Conservation (phyloP, 495 filamentous ascomycete species). For the Penicillium mononematosum region DNA sequence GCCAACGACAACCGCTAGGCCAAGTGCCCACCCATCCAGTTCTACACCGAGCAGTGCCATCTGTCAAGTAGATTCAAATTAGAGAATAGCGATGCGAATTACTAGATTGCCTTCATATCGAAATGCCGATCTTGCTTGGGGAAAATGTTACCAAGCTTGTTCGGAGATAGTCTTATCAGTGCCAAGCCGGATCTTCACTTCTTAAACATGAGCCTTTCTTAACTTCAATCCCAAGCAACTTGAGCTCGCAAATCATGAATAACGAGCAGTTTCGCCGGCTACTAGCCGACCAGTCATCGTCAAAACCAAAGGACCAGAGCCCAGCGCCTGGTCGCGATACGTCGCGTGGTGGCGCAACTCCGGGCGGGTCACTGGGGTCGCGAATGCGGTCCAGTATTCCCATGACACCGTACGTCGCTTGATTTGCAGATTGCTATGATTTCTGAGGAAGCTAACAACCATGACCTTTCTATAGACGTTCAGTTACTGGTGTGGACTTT, state of each 20-base stretch:
- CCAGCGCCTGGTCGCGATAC: constrained; percentile 20
- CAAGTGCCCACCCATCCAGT: neutral
- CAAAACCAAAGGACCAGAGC: constrained; percentile 20
- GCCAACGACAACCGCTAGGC: no score
- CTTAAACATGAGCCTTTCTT: constrained; percentile 3
- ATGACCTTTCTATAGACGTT: constrained; percentile 54
- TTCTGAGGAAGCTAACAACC: constrained; percentile 20
- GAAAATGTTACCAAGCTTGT: no score
- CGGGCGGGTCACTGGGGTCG: constrained; percentile 43
- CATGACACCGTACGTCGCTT: constrained; percentile 71
- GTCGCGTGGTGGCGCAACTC: constrained; percentile 23
- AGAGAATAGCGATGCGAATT: no score
- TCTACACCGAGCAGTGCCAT: no score
- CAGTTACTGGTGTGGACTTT: constrained; percentile 69
- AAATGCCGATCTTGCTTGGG: no score
- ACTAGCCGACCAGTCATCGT: constrained; percentile 52
- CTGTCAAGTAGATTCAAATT: no score
- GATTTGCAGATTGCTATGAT: neutral
- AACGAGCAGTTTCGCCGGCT: constrained; percentile 94
- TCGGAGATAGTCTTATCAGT: constrained; percentile 3
- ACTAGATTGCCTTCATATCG: no score
- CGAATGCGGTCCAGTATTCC: constrained; percentile 73
- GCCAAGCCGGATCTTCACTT: constrained; percentile 11
- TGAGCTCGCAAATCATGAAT: constrained; percentile 64
- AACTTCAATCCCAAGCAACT: constrained; percentile 3